Base-by-base conservation (phyloP, 352 stramenopile species). In the Aphanomyces euteiches region DNA sequence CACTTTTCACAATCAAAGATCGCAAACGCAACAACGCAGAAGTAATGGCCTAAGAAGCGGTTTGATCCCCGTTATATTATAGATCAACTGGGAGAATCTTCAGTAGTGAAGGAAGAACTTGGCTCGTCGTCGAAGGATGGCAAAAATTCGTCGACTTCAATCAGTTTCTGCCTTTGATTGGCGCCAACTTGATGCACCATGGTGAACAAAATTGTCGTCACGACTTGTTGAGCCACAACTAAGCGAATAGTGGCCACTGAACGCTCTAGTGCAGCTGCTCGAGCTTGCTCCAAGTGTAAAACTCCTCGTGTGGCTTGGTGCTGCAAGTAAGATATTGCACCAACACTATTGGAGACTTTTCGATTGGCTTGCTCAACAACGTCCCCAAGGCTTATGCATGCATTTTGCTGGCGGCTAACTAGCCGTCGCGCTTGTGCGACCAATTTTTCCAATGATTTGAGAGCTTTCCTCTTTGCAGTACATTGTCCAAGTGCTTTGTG, bases 171-270 rank as follows among this genome's bases (percentile, higher is more conserved):
- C 28, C 28, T 28, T 28, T 2, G 28, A 28, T 28, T 28, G 28
- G 28, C 28, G 28, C 28, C 28, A 28, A 28, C 28, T 28, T 28
- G 28, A 2, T 28, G 21, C 3, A 61, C 54, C 54, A 61, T 61
- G 6, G 54, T 61, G 54, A 40, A 12, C 54, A 61, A 37, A 40
- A 61, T 61, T 5, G 54, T 61, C 19, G 5, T 40, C 19, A 61
- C 54, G 54, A 37, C 37, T 12, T 28, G 39, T 39, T 61, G 54
- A 7, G 54, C 54, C 54, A 61, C 54, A 6, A 61, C 34, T 7
- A 39, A 6, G 19, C 54, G 54, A 28, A 37, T 39, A 28, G 54
- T 41, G 6, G 17, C 54, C 54, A 61, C 54, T 10, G 43, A 37
- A 19, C 37, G 54, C n/a, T 37, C 54, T 37, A 19, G 36, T n/a